Percentiles rank a stretch among this genome's conserved stretches.
Evolutionary conservation across 2,329 filamentous ascomycete genomes (phyloP).

Genomic region (Dactylonectria macrodidyma): DNA sequence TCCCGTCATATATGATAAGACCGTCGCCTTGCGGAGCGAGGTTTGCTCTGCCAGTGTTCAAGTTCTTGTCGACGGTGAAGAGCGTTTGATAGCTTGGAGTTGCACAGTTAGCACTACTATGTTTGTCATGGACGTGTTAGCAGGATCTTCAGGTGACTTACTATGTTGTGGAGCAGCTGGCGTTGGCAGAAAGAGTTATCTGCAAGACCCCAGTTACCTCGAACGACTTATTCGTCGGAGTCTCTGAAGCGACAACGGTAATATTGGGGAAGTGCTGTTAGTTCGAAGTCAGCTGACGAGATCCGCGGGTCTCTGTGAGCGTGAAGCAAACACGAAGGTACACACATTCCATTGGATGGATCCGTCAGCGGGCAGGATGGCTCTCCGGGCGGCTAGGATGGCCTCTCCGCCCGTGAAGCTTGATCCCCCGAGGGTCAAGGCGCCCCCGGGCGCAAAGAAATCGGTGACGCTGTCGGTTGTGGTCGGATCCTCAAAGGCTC

Average conservation of each 20-base stretch:
- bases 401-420: neutral
- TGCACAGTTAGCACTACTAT: neutral
- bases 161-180: neutral
- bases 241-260: neutral
- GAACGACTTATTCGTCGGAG: neutral
- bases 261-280: conserved; percentile 1
- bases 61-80: neutral
- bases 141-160: neutral
- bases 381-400: neutral
- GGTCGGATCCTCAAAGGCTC: too few species aligned
- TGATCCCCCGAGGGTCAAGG: too few species aligned
- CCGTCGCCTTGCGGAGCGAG: neutral
- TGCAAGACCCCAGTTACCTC: neutral
- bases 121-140: too few species aligned
- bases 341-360: conserved; percentile 2
- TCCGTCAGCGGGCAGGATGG: neutral
- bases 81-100: neutral
- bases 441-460: too few species aligned
- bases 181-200: neutral
- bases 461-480: too few species aligned
- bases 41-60: neutral
- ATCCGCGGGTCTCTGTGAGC: too few species aligned
- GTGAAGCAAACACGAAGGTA: too few species aligned
- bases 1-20: neutral
- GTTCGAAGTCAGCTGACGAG: neutral